Evolutionary conservation across 2,329 filamentous ascomycete genomes (phyloP).

Genomic region (Cladophialophora bantiana): DNA sequence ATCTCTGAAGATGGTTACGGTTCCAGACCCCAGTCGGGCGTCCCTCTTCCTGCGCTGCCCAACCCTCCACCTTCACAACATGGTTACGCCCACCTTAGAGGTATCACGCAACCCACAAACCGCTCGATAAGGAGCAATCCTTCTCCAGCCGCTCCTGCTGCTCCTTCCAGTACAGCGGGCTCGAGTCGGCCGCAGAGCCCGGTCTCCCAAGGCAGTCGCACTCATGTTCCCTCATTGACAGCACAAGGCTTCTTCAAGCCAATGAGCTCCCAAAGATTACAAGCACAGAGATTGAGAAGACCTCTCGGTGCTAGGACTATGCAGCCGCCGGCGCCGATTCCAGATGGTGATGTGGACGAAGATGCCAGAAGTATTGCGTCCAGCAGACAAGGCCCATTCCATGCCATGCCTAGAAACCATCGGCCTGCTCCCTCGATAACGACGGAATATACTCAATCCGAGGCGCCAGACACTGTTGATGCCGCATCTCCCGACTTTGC

Average conservation of each 20-base stretch:
- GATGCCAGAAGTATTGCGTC: constrained; percentile 67
- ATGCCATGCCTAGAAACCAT: constrained; percentile 47
- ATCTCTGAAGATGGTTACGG: constrained; percentile 42
- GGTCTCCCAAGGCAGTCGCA: constrained; percentile 74
- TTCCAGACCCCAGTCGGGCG: constrained; percentile 35
- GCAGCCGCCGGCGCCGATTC: constrained; percentile 41
- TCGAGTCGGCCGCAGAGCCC: constrained; percentile 60
- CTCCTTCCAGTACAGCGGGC: constrained; percentile 54
- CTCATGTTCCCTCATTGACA: constrained; percentile 87
- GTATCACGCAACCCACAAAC: constrained; percentile 38
- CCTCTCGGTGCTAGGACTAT: constrained; percentile 50
- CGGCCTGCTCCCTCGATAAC: constrained; percentile 75
- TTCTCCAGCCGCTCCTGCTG: constrained; percentile 10
- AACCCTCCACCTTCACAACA: constrained; percentile 37
- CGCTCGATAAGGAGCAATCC: constrained; percentile 35
- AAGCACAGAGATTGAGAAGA: constrained; percentile 79
- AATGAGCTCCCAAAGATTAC: constrained; percentile 94
- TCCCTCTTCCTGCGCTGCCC: constrained; percentile 31
- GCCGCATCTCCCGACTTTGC: constrained; percentile 33
- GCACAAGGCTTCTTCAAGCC: constrained; percentile 93
- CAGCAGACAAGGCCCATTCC: constrained; percentile 52
- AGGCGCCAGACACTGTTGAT: constrained; percentile 65
- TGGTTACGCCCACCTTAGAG: constrained; percentile 39
- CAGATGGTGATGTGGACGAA: constrained; percentile 55
- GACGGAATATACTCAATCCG: constrained; percentile 79